These are phyloP conservation scores for Microsporum ferrugineum DNA, from an alignment of 2,329 filamentous ascomycete genomes.

Conservation along the genomic window DNA sequence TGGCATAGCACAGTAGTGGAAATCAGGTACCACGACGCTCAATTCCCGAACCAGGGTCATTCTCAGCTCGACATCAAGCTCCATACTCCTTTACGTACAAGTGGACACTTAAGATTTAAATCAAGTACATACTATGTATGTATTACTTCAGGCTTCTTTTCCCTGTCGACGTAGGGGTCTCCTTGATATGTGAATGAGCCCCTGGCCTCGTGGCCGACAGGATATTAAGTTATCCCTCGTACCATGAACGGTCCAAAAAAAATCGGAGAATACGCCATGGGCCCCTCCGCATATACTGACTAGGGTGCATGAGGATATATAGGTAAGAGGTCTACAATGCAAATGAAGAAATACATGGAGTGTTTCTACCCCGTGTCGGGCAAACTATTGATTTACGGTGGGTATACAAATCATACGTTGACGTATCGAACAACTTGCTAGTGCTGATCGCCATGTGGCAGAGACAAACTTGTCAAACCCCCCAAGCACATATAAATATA, in stretches of 20 bases:
- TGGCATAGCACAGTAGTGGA: neutral
- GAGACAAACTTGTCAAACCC: constrained; percentile 1
- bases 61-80: neutral
- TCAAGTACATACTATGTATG: neutral
- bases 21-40: neutral
- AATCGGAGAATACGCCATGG: neutral
- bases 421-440: neutral
- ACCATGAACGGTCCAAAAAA: constrained; percentile 2
- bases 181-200: neutral
- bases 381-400: neutral
- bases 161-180: neutral
- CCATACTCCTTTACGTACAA: neutral
- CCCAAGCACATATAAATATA: neutral
- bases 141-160: neutral
- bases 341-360: neutral
- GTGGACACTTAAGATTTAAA: neutral
- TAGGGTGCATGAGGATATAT: neutral
- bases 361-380: neutral
- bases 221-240: constrained; percentile 1
- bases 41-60: neutral
- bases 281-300: neutral
- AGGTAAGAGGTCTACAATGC: neutral
- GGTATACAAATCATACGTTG: neutral
- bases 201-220: constrained; percentile 2
- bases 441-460: constrained; percentile 5